Evolutionary conservation across 148 eudicot genomes (phyloP).

Genomic region (Chenopodium quinoa): DNA sequence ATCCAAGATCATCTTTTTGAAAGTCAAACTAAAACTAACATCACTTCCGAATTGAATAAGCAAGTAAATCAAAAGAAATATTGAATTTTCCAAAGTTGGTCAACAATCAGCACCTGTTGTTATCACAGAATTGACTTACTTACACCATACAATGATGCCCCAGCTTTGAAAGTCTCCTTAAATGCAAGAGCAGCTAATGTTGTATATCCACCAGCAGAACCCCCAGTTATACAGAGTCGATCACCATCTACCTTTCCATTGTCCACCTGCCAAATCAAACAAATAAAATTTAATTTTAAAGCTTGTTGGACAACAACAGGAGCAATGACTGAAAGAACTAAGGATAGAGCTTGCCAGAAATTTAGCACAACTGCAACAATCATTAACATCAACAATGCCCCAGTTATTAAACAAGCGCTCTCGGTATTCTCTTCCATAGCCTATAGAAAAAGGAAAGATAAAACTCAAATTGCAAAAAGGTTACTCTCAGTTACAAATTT

Average conservation of each 20-base stretch:
- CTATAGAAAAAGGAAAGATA: conserved; percentile 34
- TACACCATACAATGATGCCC: conserved; percentile 95
- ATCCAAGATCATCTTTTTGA: neutral
- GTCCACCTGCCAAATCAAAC: conserved; percentile 47
- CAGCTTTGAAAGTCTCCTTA: conserved; percentile 72
- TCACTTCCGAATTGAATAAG: neutral
- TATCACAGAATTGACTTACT: conserved; percentile 33
- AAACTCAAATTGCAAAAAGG: conserved; percentile 9
- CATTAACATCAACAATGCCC: conserved; percentile 89
- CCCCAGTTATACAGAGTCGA: conserved; percentile 81
- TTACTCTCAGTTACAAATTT: neutral
- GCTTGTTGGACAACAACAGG: neutral
- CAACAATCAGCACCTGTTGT: neutral
- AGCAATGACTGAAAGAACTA: neutral
- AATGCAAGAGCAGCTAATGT: conserved; percentile 96
- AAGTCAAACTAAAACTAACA: neutral
- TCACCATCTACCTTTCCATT: conserved; percentile 70
- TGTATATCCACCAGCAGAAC: conserved; percentile 97
- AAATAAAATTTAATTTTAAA: neutral
- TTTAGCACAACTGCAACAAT: conserved; percentile 93
- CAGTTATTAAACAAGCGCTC: conserved; percentile 75
- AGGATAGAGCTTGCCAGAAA: conserved; percentile 55
- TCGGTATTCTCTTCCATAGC: conserved; percentile 87
- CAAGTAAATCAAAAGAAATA: neutral
- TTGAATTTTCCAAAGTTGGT: neutral